Evolutionary conservation across 169 alveolate genomes (phyloP), one percentile per base, ranked within the genome.

Genomic region (Plasmodium ovale): DNA sequence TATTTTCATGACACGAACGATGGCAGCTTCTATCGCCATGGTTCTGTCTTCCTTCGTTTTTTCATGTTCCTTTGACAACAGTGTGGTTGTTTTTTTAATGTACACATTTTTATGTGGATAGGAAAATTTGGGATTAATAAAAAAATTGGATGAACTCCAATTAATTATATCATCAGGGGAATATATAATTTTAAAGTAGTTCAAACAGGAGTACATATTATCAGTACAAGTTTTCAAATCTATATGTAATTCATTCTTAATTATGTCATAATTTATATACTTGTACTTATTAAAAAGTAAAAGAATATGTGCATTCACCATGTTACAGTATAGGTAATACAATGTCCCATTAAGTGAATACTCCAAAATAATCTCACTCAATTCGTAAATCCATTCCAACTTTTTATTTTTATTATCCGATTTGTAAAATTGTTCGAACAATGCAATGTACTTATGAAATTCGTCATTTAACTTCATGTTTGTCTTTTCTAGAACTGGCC

Each of bases 21-120:
- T 94, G 19, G 96, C 95, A 3, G 98, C 98, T 42, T 95, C 97
- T 37, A 95, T 94, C 10, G 98, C 97, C 51, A 88, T 88, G 16
- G 95, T 74, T 87, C 96, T 90, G 27, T 95, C 97, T 25, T 94
- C 95, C 49, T 92, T 85, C 5, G 79, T 44, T 59, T 82, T 64
- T 65, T 82, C 90, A 14, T 82, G 90, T 37, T 82, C 90, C 35
- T 82, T 82, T 19, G 90, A 82, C 35, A 82, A 70, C 25, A 65
- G 35, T 21, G 82, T 27, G n/a, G 90, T 65, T 6, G 90, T 42
- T 58, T 82, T 82, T 42, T 82, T 82, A 39, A 82, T 82, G 35
- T 64, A 82, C 16, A 82, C 84, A 9, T 82, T 82, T 16, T 82
- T 65, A 67, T 65, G 37, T 6, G 69, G 39, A 67, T 82, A 82